These are phyloP conservation scores for Taxillus chinensis DNA, from an alignment of 164 flowering plant species.

Conservation along the genomic window DNA sequence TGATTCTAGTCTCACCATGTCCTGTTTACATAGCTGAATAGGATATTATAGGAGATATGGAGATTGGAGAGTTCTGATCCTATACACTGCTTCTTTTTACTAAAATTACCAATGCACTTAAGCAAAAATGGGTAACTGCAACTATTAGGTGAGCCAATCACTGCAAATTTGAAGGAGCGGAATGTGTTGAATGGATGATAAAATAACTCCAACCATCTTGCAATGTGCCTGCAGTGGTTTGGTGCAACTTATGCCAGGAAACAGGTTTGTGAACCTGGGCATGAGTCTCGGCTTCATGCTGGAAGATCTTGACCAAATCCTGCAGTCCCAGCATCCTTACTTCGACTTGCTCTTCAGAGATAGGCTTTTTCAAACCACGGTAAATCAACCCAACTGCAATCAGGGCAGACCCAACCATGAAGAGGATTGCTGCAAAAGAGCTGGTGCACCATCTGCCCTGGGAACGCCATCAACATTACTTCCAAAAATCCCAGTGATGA, in stretches of 20 bases:
- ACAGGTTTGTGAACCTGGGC: conserved; percentile 54
- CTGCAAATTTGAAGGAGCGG: background rate
- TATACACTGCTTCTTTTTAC: too few species aligned
- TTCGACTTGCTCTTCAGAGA: conserved; percentile 55
- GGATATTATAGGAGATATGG: too few species aligned
- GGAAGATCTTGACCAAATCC: conserved; percentile 77
- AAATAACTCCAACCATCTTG: conserved; percentile 31
- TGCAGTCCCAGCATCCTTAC: conserved; percentile 75
- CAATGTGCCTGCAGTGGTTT: conserved; percentile 38
- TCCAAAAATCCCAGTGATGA: conserved; percentile 86
- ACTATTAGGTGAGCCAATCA: too few species aligned
- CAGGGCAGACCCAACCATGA: conserved; percentile 48
- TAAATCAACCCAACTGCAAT: conserved; percentile 55
- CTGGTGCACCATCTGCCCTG: conserved; percentile 62
- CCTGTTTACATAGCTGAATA: too few species aligned
- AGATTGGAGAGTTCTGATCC: too few species aligned
- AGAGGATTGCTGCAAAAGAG: conserved; percentile 46
- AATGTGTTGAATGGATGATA: conserved; percentile 16
- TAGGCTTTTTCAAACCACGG: conserved; percentile 63
- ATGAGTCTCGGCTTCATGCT: conserved; percentile 92
- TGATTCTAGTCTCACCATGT: too few species aligned
- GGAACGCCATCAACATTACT: conserved; percentile 96
- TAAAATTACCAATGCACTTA: too few species aligned
- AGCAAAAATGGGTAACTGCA: too few species aligned
- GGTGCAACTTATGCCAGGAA: conserved; percentile 34